A percentile compares a stretch with the other conserved stretches of the same genome.
Conservation (phyloP, 495 filamentous ascomycete species). For the Aspergillus hancockii region DNA sequence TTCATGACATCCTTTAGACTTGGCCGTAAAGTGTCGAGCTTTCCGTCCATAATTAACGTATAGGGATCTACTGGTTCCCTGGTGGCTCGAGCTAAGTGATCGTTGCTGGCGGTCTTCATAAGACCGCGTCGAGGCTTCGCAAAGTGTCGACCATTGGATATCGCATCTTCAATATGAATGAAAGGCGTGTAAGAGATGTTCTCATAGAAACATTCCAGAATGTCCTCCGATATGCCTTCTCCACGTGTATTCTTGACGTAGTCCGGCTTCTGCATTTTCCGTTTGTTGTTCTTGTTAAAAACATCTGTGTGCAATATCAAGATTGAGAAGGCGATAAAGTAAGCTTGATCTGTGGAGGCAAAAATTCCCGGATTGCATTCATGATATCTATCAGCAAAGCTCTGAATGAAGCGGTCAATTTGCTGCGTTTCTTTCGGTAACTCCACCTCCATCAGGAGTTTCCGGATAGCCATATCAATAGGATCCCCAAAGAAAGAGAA, state of each 20-base stretch:
- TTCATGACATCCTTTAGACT: constrained; percentile 88
- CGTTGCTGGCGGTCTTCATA: constrained; percentile 67
- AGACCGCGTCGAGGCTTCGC: constrained; percentile 70
- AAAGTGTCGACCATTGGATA: constrained; percentile 74
- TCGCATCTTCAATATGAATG: constrained; percentile 93
- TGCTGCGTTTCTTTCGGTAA: constrained; percentile 97
- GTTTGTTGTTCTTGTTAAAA: constrained; percentile 99
- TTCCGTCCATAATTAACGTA: constrained; percentile 85
- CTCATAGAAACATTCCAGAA: constrained; percentile 95
- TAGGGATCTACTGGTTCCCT: constrained; percentile 95
- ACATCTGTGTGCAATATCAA: constrained; percentile 96
- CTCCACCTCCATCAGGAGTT: constrained; percentile 95
- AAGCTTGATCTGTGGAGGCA: constrained; percentile 86
- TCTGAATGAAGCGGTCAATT: constrained; percentile 90
- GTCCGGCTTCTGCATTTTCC: constrained; percentile 96
- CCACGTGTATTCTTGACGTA: constrained; percentile 93
- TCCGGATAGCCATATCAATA: constrained; percentile 95
- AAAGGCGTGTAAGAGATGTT: constrained; percentile 98
- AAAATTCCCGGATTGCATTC: constrained; percentile 99
- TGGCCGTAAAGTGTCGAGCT: constrained; percentile 77
- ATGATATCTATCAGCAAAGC: constrained; percentile 94
- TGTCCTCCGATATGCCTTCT: constrained; percentile 87
- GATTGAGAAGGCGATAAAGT: constrained; percentile 96
- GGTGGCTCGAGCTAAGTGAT: constrained; percentile 63
- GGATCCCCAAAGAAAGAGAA: constrained; percentile 95